A percentile compares a stretch with the other conserved stretches of the same genome.
These are phyloP conservation scores for Rubia tinctorum DNA, from an alignment of 305 asterid genomes.

Conservation along the genomic window DNA sequence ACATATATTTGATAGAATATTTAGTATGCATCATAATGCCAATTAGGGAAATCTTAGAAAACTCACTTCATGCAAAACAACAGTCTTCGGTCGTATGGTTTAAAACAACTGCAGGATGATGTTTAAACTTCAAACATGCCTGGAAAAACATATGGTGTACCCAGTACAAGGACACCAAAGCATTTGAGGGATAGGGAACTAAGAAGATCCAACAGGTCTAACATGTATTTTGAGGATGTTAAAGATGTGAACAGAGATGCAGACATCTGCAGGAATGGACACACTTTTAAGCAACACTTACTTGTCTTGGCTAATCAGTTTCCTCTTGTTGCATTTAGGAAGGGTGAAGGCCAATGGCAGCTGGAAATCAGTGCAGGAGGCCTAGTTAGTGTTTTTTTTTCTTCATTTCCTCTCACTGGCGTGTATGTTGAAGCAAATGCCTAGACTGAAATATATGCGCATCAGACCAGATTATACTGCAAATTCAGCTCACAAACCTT, in stretches of 20 bases:
- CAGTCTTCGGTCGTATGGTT: background rate
- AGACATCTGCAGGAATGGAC: slow-evolving; percentile 35
- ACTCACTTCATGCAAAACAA: background rate
- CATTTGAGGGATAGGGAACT: slow-evolving; percentile 76
- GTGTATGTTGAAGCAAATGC: too few species aligned
- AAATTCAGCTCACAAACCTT: too few species aligned
- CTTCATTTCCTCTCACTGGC: too few species aligned
- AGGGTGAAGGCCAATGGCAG: slow-evolving; percentile 67
- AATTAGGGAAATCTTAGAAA: background rate
- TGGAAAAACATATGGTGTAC: slow-evolving; percentile 40
- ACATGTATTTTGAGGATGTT: slow-evolving; percentile 41
- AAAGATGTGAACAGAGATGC: slow-evolving; percentile 40
- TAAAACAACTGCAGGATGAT: slow-evolving; percentile 17
- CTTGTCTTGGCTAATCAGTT: slow-evolving; percentile 85
- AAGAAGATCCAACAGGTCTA: slow-evolving; percentile 47
- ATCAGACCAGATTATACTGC: too few species aligned
- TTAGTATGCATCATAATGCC: background rate
- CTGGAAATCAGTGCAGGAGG: slow-evolving; percentile 90
- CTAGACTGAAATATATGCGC: too few species aligned
- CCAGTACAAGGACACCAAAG: slow-evolving; percentile 63
- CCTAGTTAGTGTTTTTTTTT: slow-evolving; percentile 81
- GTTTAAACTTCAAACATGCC: slow-evolving; percentile 19
- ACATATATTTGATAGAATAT: background rate
- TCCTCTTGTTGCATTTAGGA: slow-evolving; percentile 81
- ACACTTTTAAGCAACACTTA: slow-evolving; percentile 54